Conservation (phyloP, 305 asterid species). For the Solanum aculeatissimum region DNA sequence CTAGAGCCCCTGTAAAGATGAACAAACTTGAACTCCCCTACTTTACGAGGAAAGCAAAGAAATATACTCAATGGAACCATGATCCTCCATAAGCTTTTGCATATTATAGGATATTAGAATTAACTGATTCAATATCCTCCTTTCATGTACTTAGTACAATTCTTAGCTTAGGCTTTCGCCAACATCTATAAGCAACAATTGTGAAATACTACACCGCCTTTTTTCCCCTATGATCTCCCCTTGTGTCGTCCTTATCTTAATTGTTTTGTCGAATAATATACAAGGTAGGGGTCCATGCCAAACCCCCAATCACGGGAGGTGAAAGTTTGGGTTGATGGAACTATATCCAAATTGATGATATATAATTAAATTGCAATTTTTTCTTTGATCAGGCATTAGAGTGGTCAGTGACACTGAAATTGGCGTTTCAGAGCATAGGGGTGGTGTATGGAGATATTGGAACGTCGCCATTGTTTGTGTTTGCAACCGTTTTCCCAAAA, state of each 20-base stretch:
- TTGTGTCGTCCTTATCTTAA: neutral
- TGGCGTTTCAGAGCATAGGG: constrained; percentile 63
- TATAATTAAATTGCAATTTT: neutral
- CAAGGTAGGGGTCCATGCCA: neutral
- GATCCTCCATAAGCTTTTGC: neutral
- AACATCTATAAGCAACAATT: neutral
- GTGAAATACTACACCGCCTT: neutral
- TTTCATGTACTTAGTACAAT: neutral
- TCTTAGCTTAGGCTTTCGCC: neutral
- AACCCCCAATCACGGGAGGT: neutral
- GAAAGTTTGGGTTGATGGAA: neutral
- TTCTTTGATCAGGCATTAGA: neutral
- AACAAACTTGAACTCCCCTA: neutral
- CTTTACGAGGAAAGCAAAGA: neutral
- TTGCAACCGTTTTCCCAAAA: constrained; percentile 21
- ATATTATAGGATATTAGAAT: neutral
- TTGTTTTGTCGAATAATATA: neutral
- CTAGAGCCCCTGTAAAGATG: neutral
- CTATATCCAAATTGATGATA: no score
- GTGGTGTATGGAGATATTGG: constrained; percentile 73
- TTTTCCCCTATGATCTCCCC: neutral
- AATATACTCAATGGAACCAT: neutral
- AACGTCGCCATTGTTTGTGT: constrained; percentile 62
- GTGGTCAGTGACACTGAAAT: constrained; percentile 8
- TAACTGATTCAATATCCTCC: neutral